Percentiles rank a stretch among this genome's conserved stretches.
phyloP scores from a whole-genome alignment of 1,284 basidiomycete genomes.

The Puccinia hordei region DNA sequence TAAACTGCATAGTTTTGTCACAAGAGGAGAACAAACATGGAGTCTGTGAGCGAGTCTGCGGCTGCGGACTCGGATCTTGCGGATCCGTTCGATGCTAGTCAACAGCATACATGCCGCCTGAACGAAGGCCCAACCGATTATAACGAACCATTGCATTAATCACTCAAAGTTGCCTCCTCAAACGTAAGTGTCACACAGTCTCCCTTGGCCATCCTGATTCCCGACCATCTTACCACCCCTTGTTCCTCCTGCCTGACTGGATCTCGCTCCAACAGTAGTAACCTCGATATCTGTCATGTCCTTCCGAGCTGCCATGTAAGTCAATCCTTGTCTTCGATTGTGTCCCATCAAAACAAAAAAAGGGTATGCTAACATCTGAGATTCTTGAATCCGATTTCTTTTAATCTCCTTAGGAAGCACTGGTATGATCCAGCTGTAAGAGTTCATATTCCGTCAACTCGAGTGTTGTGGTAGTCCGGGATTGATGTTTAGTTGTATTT shows the following conservation, averaged over 20 bases:
- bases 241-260: neutral
- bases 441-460: neutral
- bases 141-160: too few species aligned
- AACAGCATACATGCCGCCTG: too few species aligned
- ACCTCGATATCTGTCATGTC: constrained; percentile 18
- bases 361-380: neutral
- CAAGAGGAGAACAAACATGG: too few species aligned
- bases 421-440: constrained; percentile 48
- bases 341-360: neutral
- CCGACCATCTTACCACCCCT: neutral
- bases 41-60: too few species aligned
- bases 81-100: too few species aligned
- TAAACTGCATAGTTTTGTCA: too few species aligned
- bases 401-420: constrained; percentile 23
- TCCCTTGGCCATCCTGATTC: neutral
- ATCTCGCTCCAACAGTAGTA: neutral
- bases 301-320: constrained; percentile 39
- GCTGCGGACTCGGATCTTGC: too few species aligned
- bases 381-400: neutral
- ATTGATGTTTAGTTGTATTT: neutral
- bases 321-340: too few species aligned
- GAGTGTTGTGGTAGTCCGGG: neutral
- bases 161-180: neutral
- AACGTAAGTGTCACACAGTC: neutral
- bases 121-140: too few species aligned